phyloP scores from a whole-genome alignment of 352 stramenopile species.

The Phytophthora pisi region DNA sequence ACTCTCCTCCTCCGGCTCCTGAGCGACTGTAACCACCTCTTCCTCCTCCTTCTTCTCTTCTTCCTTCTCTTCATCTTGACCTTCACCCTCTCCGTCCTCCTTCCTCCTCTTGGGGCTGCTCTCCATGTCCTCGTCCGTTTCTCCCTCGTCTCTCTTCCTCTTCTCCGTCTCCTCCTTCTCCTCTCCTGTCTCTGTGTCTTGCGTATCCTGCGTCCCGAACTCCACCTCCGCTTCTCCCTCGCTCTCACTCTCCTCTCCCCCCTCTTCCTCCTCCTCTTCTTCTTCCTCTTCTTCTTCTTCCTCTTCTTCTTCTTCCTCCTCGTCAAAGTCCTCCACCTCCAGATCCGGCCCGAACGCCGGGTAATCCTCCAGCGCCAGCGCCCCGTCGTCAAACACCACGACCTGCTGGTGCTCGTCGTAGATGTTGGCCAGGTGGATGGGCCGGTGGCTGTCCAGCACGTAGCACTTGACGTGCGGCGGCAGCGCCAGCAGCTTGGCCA shows the following conservation, averaged over 20 bases:
- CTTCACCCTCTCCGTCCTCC: constrained; percentile 12
- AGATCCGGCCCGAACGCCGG: constrained; percentile 87
- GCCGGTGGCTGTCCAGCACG: constrained; percentile 95
- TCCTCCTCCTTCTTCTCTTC: constrained; percentile 34
- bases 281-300: constrained; percentile 59
- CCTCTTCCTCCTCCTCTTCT: constrained; percentile 29
- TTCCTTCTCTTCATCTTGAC: constrained; percentile 40
- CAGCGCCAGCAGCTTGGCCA: constrained; percentile 84
- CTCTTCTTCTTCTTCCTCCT: constrained; percentile 67
- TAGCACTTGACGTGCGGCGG: constrained; percentile 85
- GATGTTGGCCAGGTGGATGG: constrained; percentile 97
- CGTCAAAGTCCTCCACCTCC: constrained; percentile 71
- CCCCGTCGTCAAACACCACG: constrained; percentile 84
- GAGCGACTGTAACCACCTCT: constrained; percentile 11
- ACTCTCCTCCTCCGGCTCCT: constrained; percentile 31
- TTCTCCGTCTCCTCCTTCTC: constrained; percentile 38
- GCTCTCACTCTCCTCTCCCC: constrained; percentile 33
- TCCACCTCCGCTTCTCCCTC: constrained; percentile 60
- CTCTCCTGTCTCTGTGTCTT: constrained; percentile 22
- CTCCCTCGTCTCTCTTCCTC: constrained; percentile 32
- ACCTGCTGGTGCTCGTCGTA: constrained; percentile 87
- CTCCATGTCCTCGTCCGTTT: constrained; percentile 41
- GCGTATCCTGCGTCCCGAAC: constrained; percentile 34
- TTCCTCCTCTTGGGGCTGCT: constrained; percentile 27
- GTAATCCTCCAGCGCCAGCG: constrained; percentile 72